Conservation (phyloP, 306 rosid genomes). For the Astragalus glycyphyllos region DNA sequence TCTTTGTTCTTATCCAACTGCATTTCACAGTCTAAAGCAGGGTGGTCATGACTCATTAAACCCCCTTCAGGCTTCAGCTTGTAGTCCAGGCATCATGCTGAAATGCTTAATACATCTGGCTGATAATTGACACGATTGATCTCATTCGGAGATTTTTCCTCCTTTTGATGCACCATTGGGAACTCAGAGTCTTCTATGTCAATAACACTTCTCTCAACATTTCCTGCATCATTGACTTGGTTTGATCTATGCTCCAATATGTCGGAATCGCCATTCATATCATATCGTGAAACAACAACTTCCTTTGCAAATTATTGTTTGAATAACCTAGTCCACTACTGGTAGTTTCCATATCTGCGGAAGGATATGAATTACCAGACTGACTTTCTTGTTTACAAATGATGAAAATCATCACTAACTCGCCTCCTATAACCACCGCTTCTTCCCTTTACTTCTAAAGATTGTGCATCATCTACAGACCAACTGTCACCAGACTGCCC, state of each 20-base stretch:
- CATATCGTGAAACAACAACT: slow-evolving; percentile 58
- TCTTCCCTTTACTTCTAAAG: slow-evolving; percentile 72
- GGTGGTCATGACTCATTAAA: slow-evolving; percentile 73
- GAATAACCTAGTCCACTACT: slow-evolving; percentile 61
- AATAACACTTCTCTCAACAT: slow-evolving; percentile 79
- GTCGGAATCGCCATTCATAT: slow-evolving; percentile 83
- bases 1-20: slow-evolving; percentile 66
- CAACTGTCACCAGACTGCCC: slow-evolving; percentile 51
- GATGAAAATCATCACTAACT: slow-evolving; percentile 71
- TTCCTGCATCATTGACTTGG: slow-evolving; percentile 62
- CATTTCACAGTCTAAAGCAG: slow-evolving; percentile 90
- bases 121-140: slow-evolving; percentile 63
- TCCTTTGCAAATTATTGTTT: slow-evolving; percentile 57
- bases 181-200: slow-evolving; percentile 83
- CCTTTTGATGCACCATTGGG: slow-evolving; percentile 54
- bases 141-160: slow-evolving; percentile 55
- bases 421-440: slow-evolving; percentile 63
- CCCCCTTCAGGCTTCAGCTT: slow-evolving; percentile 73
- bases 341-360: slow-evolving; percentile 58
- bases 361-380: slow-evolving; percentile 47
- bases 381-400: slow-evolving; percentile 58
- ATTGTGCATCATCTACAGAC: slow-evolving; percentile 55
- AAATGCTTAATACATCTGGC: slow-evolving; percentile 82
- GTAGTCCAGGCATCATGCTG: slow-evolving; percentile 85
- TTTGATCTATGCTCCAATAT: slow-evolving; percentile 68